These are phyloP conservation scores for Oxalis stricta DNA, from an alignment of 441 rosid genomes.

Conservation along the genomic window DNA sequence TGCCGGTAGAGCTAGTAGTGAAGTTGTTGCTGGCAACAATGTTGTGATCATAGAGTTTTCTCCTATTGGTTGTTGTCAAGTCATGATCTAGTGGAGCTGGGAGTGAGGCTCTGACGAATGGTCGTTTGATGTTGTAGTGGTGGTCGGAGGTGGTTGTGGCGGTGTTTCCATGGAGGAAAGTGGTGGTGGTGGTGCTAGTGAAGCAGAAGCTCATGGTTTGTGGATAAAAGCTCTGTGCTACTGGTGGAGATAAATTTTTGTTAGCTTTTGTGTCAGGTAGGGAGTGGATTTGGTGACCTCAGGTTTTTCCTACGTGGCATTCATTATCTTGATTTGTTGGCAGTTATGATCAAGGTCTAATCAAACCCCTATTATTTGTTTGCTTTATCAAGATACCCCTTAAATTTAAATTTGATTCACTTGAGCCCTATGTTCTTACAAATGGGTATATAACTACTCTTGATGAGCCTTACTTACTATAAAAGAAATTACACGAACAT, in stretches of 20 bases:
- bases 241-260: not conserved
- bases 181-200: conserved; percentile 13
- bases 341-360: too few species aligned
- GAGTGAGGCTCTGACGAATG: conserved; percentile 1
- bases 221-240: conserved; percentile 9
- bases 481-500: too few species aligned
- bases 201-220: conserved; percentile 19
- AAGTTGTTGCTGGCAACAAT: conserved; percentile 12
- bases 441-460: too few species aligned
- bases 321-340: conserved; percentile 16
- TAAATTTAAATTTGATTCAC: too few species aligned
- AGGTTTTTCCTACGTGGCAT: conserved; percentile 11
- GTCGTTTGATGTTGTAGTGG: too few species aligned
- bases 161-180: conserved; percentile 8
- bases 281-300: conserved; percentile 4
- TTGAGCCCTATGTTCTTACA: too few species aligned
- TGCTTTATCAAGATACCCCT: too few species aligned
- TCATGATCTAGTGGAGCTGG: conserved; percentile 3
- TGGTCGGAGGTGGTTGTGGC: not conserved
- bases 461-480: too few species aligned
- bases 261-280: not conserved
- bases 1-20: conserved; percentile 19
- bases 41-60: conserved; percentile 18
- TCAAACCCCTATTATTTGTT: too few species aligned
- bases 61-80: conserved; percentile 21